Evolutionary conservation across 441 rosid genomes (phyloP).

Genomic region (Codiaeum variegatum): DNA sequence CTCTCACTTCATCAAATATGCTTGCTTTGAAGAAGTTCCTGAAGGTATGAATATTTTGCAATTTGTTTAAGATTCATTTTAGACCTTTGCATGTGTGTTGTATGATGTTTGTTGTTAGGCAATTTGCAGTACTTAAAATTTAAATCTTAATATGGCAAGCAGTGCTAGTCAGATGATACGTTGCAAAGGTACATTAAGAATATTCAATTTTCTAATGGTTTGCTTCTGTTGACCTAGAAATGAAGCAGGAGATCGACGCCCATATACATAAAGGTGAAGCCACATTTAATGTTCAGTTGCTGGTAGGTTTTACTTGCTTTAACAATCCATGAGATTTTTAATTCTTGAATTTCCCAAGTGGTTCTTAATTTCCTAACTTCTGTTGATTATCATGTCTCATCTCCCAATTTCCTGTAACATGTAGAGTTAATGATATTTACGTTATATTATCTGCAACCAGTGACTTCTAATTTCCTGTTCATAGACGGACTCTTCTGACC

Average conservation of each 20-base stretch:
- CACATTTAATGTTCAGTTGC: conserved; percentile 51
- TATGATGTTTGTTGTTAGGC: too few relatives aligned
- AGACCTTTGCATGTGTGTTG: too few relatives aligned
- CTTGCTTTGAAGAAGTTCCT: too few relatives aligned
- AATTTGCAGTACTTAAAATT: too few relatives aligned
- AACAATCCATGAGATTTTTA: not conserved
- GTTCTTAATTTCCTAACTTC: not conserved
- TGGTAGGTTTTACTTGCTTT: conserved; percentile 47
- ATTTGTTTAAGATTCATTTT: not conserved
- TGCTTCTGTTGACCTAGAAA: conserved; percentile 71
- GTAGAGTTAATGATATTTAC: not conserved
- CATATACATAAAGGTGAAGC: conserved; percentile 65
- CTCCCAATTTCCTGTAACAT: not conserved
- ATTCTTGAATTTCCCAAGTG: not conserved
- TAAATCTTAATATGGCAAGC: too few relatives aligned
- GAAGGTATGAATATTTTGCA: conserved; percentile 13
- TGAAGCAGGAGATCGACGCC: conserved; percentile 68
- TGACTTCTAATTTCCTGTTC: conserved; percentile 11
- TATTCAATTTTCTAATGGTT: too few relatives aligned
- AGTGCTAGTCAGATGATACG: too few relatives aligned
- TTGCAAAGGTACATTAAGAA: too few relatives aligned
- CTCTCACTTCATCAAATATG: too few relatives aligned
- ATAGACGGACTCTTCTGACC: conserved; percentile 71
- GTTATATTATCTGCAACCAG: conserved; percentile 6
- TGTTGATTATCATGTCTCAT: not conserved